These are phyloP conservation scores for Plantago lanceolata DNA, from an alignment of 305 asterid genomes.

Conservation along the genomic window DNA sequence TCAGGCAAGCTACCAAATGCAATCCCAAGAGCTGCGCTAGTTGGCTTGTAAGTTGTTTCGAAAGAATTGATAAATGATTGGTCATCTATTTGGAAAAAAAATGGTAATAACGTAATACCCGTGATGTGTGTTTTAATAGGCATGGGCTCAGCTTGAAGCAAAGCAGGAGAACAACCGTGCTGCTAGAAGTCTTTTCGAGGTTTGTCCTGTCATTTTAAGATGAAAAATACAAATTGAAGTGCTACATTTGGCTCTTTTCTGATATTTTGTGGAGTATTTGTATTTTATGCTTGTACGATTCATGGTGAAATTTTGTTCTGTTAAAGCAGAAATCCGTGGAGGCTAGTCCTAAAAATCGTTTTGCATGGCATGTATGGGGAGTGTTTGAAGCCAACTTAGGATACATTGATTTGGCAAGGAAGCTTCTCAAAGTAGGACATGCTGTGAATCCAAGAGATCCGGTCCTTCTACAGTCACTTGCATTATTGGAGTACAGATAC, in stretches of 20 bases:
- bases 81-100: not conserved
- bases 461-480: slow-evolving; percentile 89
- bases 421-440: slow-evolving; percentile 85
- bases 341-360: slow-evolving; percentile 94
- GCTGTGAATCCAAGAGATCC: slow-evolving; percentile 91
- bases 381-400: slow-evolving; percentile 81
- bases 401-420: slow-evolving; percentile 60
- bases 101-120: not conserved
- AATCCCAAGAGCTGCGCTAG: slow-evolving; percentile 92
- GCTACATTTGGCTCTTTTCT: not conserved
- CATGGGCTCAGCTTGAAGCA: slow-evolving; percentile 99
- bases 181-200: slow-evolving; percentile 83
- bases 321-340: slow-evolving; percentile 75
- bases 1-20: slow-evolving; percentile 85
- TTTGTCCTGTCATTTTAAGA: slow-evolving; percentile 12
- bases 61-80: not conserved
- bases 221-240: not conserved
- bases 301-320: not conserved
- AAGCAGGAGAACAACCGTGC: slow-evolving; percentile 54
- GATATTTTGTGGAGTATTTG: not conserved
- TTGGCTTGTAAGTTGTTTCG: slow-evolving; percentile 78
- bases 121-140: slow-evolving; percentile 37
- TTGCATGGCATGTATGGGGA: slow-evolving; percentile 99
- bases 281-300: not conserved
- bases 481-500: slow-evolving; percentile 66